Base-by-base conservation (phyloP, 352 stramenopile genomes). In the Phytophthora multivora region DNA sequence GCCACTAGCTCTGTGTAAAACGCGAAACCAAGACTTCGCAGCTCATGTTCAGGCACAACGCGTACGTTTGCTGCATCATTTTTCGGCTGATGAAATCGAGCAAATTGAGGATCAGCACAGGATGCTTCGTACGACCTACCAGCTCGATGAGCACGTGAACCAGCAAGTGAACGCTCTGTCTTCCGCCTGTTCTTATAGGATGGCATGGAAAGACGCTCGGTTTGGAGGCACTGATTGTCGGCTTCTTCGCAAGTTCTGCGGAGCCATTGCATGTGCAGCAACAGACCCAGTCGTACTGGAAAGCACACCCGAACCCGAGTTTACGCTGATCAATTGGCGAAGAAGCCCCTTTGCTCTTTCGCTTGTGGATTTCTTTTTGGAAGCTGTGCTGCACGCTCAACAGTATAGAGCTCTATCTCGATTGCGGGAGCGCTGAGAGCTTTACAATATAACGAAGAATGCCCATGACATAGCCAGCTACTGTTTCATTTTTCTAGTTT, bases 81-180 rank as follows among this genome's bases (percentile, higher is more conserved):
- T 63, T 57, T 59, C 66, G 9, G 36, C 49, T 12, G 61, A 75
- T 40, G 45, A 71, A 46, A 63, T 74, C 10, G 61, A 74, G 21
- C 52, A 63, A 28, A 68, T 74, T 54, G 55, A 71, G 49, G 57
- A 70, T 42, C 55, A 75, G 57, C 66, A 75, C 43, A 56, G 61
- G 21, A 47, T 42, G 19, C 42, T 75, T 12, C 51, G 61, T 39
- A 71, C 61, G 33, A 26, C 51, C 7, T 75, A 71, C 33, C 66
- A 68, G 26, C 43, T 73, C 36, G 66, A 75, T 4, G 66, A 75
- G 6, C 41, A 63, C 28, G 61, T 75, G 54, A 67, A 51, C 15
- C 40, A 58, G 19, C 50, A 65, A 49, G n/a, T 75, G 1, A 59
- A 51, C 53, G 41, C 52, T 3, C 45, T 71, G 15, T 25, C 61